Conservation (phyloP, 306 rosid species). For the Geum urbanum region DNA sequence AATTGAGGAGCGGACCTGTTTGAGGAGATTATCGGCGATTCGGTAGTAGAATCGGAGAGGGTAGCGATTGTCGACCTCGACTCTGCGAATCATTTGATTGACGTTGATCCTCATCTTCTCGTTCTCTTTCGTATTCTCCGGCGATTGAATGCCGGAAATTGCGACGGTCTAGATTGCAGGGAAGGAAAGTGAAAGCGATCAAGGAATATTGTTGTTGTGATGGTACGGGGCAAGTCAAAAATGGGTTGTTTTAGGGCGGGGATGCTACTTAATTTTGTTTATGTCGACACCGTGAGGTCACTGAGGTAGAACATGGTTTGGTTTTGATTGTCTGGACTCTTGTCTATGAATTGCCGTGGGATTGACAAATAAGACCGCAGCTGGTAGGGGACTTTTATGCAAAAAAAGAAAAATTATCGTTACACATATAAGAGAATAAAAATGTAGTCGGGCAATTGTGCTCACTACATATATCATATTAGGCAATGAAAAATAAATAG, state of each 20-base stretch:
- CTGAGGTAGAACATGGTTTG: not conserved
- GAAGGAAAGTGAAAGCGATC: conserved; percentile 6
- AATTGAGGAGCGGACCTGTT: conserved; percentile 47
- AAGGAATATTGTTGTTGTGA: conserved; percentile 7
- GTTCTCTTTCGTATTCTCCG: conserved; percentile 18
- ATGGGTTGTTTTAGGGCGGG: conserved; percentile 29
- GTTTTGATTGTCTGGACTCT: not conserved
- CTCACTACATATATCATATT: too few relatives aligned
- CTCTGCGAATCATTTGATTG: conserved; percentile 55
- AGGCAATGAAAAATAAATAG: too few relatives aligned
- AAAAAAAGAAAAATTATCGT: too few relatives aligned
- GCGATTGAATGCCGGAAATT: conserved; percentile 29
- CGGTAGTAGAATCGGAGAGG: conserved; percentile 79
- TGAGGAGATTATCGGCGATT: conserved; percentile 89
- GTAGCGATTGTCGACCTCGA: conserved; percentile 76
- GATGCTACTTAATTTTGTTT: too few relatives aligned
- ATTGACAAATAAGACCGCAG: not conserved
- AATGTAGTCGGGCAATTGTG: too few relatives aligned
- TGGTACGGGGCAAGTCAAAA: conserved; percentile 30
- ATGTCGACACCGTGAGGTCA: conserved; percentile 41
- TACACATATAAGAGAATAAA: too few relatives aligned
- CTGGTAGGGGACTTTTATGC: too few relatives aligned
- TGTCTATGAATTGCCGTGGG: not conserved
- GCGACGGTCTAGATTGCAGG: not conserved
- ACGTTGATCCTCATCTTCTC: conserved; percentile 69